phyloP scores from a whole-genome alignment of 805 yeast genomes.

The Wickerhamomyces strasburgensis region DNA sequence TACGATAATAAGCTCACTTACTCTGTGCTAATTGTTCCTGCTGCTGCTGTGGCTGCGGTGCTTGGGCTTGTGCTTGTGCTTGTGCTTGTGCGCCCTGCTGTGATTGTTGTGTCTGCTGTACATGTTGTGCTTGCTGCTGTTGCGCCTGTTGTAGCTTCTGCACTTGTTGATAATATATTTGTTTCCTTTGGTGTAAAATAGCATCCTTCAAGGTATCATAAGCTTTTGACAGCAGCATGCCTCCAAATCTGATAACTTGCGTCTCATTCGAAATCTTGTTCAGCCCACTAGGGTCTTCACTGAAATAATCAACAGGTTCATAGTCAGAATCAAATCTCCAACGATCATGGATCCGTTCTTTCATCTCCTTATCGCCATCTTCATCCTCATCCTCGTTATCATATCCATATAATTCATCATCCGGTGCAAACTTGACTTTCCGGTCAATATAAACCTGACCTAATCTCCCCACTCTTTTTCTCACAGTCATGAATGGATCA shows the following conservation, averaged over 20 bases:
- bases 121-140: constrained; percentile 5
- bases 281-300: constrained; percentile 75
- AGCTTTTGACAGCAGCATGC: constrained; percentile 84
- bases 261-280: constrained; percentile 83
- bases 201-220: constrained; percentile 77
- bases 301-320: constrained; percentile 43
- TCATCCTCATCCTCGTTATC: constrained; percentile 18
- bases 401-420: constrained; percentile 34
- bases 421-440: constrained; percentile 41
- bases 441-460: constrained; percentile 74
- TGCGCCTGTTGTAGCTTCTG: constrained; percentile 10
- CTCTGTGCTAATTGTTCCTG: neutral
- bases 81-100: neutral
- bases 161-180: constrained; percentile 5
- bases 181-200: constrained; percentile 49
- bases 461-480: constrained; percentile 72
- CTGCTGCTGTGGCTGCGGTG: neutral
- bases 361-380: constrained; percentile 31
- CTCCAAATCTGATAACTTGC: constrained; percentile 85
- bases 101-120: neutral
- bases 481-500: constrained; percentile 49
- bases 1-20: neutral
- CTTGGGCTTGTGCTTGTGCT: constrained; percentile 1
- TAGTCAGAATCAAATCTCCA: constrained; percentile 65
- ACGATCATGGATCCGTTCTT: constrained; percentile 49